Evolutionary conservation across 1,284 basidiomycete genomes (phyloP).

Genomic region (Cutaneotrichosporon sp.): DNA sequence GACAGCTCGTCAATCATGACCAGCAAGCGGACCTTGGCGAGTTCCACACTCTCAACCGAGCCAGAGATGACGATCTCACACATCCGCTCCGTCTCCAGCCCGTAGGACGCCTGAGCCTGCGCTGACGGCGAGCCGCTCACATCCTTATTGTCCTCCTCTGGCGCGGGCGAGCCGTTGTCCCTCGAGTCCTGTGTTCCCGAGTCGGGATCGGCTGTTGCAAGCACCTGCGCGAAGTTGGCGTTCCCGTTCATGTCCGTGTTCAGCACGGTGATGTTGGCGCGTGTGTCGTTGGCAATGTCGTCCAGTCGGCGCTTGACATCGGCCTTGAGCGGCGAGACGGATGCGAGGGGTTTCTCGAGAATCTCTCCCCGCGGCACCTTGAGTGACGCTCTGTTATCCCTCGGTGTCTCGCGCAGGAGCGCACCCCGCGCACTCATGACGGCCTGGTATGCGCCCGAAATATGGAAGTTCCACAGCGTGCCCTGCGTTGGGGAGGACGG

Average conservation of each 20-base stretch:
- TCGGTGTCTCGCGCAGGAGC: conserved; percentile 82
- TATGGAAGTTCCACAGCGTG: conserved; percentile 72
- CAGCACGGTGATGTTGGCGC: conserved; percentile 77
- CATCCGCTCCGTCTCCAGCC: conserved; percentile 85
- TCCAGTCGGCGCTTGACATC: conserved; percentile 84
- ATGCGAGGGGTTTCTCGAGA: conserved; percentile 67
- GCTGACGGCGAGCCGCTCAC: conserved; percentile 6
- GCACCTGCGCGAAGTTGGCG: conserved; percentile 22
- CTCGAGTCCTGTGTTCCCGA: conserved; percentile 9
- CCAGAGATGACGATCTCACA: conserved; percentile 91
- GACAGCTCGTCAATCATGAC: conserved; percentile 94
- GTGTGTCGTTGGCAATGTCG: conserved; percentile 81
- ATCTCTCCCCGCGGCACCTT: conserved; percentile 89
- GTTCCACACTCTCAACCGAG: conserved; percentile 75
- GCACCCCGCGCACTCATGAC: conserved; percentile 86
- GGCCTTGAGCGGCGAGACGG: conserved; percentile 70
- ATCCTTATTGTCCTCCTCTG: conserved; percentile 5
- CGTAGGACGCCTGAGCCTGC: conserved; percentile 48
- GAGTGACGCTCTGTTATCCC: conserved; percentile 77
- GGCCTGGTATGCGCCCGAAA: conserved; percentile 85
- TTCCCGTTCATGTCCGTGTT: conserved; percentile 36
- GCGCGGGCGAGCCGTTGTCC: conserved; percentile 2
- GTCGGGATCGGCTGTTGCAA: conserved; percentile 29
- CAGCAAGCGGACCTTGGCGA: conserved; percentile 81
- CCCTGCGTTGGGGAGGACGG: background rate